phyloP scores from a whole-genome alignment of 2,329 filamentous ascomycete genomes.

The Xylaria sp. region DNA sequence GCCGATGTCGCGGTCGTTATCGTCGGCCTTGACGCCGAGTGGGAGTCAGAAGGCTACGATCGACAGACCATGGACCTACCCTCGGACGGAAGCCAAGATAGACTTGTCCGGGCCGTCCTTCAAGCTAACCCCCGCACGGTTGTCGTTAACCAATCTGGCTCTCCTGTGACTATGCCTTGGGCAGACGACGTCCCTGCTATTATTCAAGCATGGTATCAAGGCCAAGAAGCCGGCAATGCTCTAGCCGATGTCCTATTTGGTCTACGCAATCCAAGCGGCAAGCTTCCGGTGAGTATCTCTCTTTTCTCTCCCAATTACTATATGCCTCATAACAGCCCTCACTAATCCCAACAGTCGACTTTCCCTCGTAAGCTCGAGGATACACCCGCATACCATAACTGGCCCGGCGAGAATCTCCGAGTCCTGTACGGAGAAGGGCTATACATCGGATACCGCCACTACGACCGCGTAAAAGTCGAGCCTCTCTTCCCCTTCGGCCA shows the following conservation, averaged over 20 bases:
- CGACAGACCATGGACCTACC: conserved; percentile 71
- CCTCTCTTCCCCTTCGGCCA: conserved; percentile 79
- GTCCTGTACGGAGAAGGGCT: conserved; percentile 78
- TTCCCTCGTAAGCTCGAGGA: conserved; percentile 74
- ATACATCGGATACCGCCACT: conserved; percentile 79
- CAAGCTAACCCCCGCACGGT: conserved; percentile 73
- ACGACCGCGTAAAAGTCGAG: conserved; percentile 69
- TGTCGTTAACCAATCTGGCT: conserved; percentile 77
- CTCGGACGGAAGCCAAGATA: conserved; percentile 67
- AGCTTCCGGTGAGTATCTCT: conserved; percentile 65
- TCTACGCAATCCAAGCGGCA: conserved; percentile 72
- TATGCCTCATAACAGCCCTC: conserved; percentile 20
- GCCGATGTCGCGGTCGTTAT: conserved; percentile 76
- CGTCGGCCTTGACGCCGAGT: conserved; percentile 77
- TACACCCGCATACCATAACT: conserved; percentile 77
- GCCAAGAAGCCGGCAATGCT: conserved; percentile 75
- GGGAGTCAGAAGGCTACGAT: conserved; percentile 81
- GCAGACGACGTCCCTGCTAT: conserved; percentile 71
- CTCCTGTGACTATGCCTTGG: conserved; percentile 78
- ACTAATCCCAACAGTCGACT: conserved; percentile 59
- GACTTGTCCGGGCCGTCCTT: conserved; percentile 70
- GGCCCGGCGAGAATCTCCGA: conserved; percentile 75
- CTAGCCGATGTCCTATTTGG: conserved; percentile 75
- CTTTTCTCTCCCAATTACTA: not conserved
- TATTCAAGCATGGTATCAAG: conserved; percentile 77